Percentiles rank a stretch among this genome's conserved stretches.
phyloP scores from a whole-genome alignment of 306 rosid genomes.

The Abrus precatorius region DNA sequence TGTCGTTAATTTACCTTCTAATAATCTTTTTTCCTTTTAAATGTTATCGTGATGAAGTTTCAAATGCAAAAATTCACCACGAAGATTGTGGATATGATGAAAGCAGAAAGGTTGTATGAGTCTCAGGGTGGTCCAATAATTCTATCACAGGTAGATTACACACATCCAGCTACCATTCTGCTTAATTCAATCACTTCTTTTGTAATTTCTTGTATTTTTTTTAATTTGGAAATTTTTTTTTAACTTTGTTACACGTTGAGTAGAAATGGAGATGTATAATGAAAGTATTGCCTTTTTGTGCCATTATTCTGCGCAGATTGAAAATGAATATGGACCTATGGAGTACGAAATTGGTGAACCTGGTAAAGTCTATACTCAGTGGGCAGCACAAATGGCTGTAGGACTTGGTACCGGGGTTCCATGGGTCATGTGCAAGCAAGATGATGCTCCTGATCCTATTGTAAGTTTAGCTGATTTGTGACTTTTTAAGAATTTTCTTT shows the following conservation, averaged over 20 bases:
- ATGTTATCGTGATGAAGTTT: conserved; percentile 57
- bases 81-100: conserved; percentile 94
- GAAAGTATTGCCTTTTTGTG: conserved; percentile 37
- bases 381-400: conserved; percentile 97
- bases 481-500: conserved; percentile 36
- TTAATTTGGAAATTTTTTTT: not conserved
- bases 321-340: conserved; percentile 96
- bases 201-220: not conserved
- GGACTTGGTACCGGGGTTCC: conserved; percentile 97
- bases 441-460: conserved; percentile 99
- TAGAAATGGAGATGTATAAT: conserved; percentile 23
- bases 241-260: conserved; percentile 10
- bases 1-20: conserved; percentile 30
- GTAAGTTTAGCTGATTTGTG: conserved; percentile 61
- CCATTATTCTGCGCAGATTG: conserved; percentile 70
- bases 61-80: conserved; percentile 88
- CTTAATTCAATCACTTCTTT: conserved; percentile 18
- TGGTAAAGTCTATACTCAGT: conserved; percentile 77
- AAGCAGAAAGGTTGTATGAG: conserved; percentile 87
- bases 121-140: conserved; percentile 97
- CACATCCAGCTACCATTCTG: conserved; percentile 24
- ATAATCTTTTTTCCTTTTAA: conserved; percentile 18
- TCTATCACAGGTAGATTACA: conserved; percentile 81
- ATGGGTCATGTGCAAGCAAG: conserved; percentile 99
- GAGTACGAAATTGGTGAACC: conserved; percentile 90